Conservation (phyloP, 352 stramenopile genomes). For the Aphanomyces euteiches region DNA sequence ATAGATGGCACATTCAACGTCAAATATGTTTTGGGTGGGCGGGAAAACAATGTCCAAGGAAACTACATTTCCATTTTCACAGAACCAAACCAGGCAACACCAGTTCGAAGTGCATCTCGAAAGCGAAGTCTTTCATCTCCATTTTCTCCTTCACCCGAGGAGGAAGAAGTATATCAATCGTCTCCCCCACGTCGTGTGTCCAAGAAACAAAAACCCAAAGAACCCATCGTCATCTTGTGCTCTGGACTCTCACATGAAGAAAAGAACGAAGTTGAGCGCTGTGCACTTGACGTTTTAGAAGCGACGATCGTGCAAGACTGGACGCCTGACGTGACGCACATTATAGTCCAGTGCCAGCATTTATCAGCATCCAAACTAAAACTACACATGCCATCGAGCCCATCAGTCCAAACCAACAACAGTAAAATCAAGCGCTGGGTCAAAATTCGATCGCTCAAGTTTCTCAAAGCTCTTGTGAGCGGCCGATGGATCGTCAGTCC, state of each 20-base stretch:
- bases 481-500: constrained; percentile 83
- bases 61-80: constrained; percentile 17
- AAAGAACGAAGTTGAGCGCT: constrained; percentile 31
- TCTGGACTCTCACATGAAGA: constrained; percentile 34
- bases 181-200: neutral
- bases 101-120: neutral
- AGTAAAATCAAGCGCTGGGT: constrained; percentile 52
- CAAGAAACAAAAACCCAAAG: constrained; percentile 9
- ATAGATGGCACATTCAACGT: constrained; percentile 53
- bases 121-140: constrained; percentile 6
- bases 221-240: constrained; percentile 34
- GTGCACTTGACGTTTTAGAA: constrained; percentile 27
- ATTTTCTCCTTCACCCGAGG: neutral
- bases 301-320: constrained; percentile 48
- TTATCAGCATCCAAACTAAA: constrained; percentile 32
- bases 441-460: constrained; percentile 83
- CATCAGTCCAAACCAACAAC: constrained; percentile 30
- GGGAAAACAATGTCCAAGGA: neutral
- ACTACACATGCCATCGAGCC: constrained; percentile 16
- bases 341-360: constrained; percentile 69
- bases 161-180: neutral
- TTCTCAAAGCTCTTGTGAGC: constrained; percentile 71
- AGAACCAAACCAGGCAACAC: neutral
- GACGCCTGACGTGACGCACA: constrained; percentile 63
- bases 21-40: constrained; percentile 50